Conservation (phyloP, 805 yeast species). For the Debaryomyces prosopidis region DNA sequence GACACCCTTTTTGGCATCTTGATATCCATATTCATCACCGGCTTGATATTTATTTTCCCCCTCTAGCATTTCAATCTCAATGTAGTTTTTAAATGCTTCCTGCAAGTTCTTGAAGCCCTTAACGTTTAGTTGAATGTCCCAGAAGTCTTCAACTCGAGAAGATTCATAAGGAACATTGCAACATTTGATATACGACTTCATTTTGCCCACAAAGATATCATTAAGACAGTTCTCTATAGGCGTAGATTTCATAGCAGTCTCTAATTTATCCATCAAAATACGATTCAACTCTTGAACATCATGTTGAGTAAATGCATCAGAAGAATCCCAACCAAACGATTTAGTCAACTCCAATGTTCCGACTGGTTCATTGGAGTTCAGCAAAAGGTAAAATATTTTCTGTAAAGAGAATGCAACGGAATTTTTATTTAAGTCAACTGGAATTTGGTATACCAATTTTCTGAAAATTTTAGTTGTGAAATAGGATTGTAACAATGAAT, state of each 20-base stretch:
- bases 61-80: constrained; percentile 82
- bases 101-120: constrained; percentile 72
- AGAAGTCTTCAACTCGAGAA: constrained; percentile 87
- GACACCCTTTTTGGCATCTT: constrained; percentile 96
- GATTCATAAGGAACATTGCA: constrained; percentile 91
- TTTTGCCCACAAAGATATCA: constrained; percentile 90
- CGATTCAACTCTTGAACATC: constrained; percentile 97
- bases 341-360: constrained; percentile 85
- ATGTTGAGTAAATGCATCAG: constrained; percentile 95
- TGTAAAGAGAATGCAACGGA: constrained; percentile 85
- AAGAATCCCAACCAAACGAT: constrained; percentile 96
- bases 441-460: constrained; percentile 84
- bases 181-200: constrained; percentile 94
- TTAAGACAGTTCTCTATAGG: constrained; percentile 56
- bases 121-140: constrained; percentile 97
- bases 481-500: constrained; percentile 87
- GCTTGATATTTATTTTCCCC: constrained; percentile 98
- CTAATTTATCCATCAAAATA: constrained; percentile 91
- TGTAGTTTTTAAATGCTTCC: constrained; percentile 81
- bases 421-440: constrained; percentile 58
- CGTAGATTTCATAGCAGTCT: constrained; percentile 87
- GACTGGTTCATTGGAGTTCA: constrained; percentile 71
- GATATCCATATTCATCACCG: constrained; percentile 78
- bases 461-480: constrained; percentile 83
- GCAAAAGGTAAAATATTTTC: constrained; percentile 78